Percentiles rank a stretch among this genome's conserved stretches.
Evolutionary conservation across 768 basidiomycete species (phyloP).

Genomic region (Phanerochaete carnosa): DNA sequence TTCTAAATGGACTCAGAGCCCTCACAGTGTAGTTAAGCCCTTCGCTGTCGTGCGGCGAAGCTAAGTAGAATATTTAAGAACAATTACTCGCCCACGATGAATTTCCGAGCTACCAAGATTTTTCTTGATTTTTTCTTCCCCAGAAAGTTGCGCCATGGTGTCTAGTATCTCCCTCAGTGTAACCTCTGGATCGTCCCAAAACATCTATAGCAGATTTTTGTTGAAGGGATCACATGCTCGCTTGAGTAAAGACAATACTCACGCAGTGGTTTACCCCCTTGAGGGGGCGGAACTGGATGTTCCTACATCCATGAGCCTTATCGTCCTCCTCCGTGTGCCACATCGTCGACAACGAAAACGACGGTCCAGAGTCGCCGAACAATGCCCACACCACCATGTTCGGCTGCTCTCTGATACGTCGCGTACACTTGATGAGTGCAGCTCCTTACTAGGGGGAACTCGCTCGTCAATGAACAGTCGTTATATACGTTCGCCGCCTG

Average conservation of each 20-base stretch:
- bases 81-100: no score
- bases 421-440: conserved; percentile 16
- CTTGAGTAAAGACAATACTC: no score
- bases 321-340: conserved; percentile 23
- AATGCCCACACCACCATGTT: conserved; percentile 2
- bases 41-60: no score
- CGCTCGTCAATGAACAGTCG: conserved; percentile 8
- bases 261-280: conserved; percentile 26
- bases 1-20: no score
- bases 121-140: no score
- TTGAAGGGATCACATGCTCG: no score
- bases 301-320: conserved; percentile 5
- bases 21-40: no score
- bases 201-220: not conserved
- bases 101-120: no score
- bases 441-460: conserved; percentile 18
- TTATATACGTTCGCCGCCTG: conserved; percentile 11
- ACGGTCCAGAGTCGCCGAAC: not conserved
- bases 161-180: not conserved
- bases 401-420: conserved; percentile 23
- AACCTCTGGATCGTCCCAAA: conserved; percentile 2
- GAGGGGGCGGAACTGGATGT: conserved; percentile 15
- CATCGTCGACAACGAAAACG: not conserved
- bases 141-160: not conserved
- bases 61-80: no score